These are phyloP conservation scores for Penicillium roqueforti DNA, from an alignment of 495 filamentous ascomycete genomes.

Conservation along the genomic window DNA sequence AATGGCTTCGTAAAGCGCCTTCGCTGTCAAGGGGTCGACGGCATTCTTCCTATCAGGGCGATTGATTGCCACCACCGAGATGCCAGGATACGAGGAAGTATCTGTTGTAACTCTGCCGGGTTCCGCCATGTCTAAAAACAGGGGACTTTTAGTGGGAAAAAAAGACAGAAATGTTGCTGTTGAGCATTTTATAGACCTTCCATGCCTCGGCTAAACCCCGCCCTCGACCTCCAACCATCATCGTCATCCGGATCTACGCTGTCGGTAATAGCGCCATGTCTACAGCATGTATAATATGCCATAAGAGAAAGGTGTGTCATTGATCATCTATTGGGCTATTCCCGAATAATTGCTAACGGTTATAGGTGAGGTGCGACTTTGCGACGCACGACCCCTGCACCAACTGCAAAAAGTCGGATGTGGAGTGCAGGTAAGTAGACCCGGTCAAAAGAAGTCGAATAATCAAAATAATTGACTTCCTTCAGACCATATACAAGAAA, in stretches of 20 bases:
- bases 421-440: constrained; percentile 25
- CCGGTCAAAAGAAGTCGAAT: not conserved
- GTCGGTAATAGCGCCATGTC: constrained; percentile 18
- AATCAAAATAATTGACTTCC: not conserved
- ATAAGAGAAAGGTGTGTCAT: constrained; percentile 25
- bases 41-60: constrained; percentile 37
- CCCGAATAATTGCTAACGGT: constrained; percentile 3
- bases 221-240: constrained; percentile 18
- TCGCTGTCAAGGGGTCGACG: constrained; percentile 35
- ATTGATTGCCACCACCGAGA: constrained; percentile 45
- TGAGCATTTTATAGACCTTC: not conserved
- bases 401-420: constrained; percentile 27
- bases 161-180: not conserved
- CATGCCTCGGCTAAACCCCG: constrained; percentile 22
- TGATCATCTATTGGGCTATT: not conserved
- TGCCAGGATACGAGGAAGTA: constrained; percentile 25
- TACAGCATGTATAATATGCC: constrained; percentile 29
- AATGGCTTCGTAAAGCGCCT: constrained; percentile 37
- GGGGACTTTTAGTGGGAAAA: not conserved
- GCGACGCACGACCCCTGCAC: constrained; percentile 29
- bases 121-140: constrained; percentile 11
- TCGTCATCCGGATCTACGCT: constrained; percentile 2
- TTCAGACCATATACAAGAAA: constrained; percentile 27
- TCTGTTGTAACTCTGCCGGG: constrained; percentile 6
- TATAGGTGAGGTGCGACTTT: constrained; percentile 27